Base-by-base conservation (phyloP, 225 moss, liverwort and hornwort genomes). In the Pleurozium schreberi region DNA sequence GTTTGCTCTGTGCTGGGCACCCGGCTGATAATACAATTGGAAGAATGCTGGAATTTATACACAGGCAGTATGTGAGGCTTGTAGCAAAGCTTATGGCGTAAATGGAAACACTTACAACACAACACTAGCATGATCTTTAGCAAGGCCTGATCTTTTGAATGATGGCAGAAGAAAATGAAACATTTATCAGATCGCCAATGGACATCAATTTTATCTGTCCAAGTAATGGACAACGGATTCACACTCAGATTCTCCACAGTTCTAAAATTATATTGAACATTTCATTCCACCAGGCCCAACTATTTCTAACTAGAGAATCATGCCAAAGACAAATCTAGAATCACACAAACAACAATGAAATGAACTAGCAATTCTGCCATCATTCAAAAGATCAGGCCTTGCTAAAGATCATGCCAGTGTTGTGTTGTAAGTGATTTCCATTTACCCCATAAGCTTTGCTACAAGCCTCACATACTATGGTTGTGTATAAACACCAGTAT, bases 1-100 rank as follows among this genome's bases (percentile, higher is more conserved):
- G 86, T 89, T 93, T 64, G 88, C 90, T 89, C 25, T 90, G 89
- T 9, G 91, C 89, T 88, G 89, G 18, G 40, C 58, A 80, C 58
- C 40, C 40, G 27, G 7, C 4, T 6, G 31, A 4, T 25, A 5
- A 11, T 18, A 5, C 16, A 8, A 7, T 0, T 2, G 5, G 1
- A 23, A 38, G 25, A 42, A 42, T 70, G 14, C 14, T 8, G 8
- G 26, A 42, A 0, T 8, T 42, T 70, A 70, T 70, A 70, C 17
- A 16, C 26, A 73, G 17, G 10, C 28, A 28, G 73, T 28, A 6
- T 73, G 28, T 6, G 71, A 43, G 43, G 16, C 43, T 43, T 71
- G 5, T 6, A 43, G 71, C 28, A 71, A 43, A 71, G 27, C 43
- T 27, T 27, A 16, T 71, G 71, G 71, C 16, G 16, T 45, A 43